phyloP scores from a whole-genome alignment of 495 filamentous ascomycete genomes.

The Trichoderma erinaceum region DNA sequence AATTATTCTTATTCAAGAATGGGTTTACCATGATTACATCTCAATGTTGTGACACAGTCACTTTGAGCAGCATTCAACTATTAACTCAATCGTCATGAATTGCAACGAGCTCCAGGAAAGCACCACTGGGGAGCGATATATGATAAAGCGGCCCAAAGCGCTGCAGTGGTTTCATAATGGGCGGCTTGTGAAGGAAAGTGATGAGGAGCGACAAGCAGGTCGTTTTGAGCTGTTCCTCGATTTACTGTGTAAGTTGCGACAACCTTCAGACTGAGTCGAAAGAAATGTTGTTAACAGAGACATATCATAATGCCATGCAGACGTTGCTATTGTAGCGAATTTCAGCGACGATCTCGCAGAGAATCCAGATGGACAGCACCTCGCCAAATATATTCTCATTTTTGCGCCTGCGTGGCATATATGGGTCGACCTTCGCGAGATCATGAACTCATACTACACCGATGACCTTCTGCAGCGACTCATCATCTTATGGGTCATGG shows the following conservation, averaged over 20 bases:
- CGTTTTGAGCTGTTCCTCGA: slow-evolving; percentile 5
- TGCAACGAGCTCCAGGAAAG: slow-evolving; percentile 2
- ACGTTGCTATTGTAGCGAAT: not conserved
- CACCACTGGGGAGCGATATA: not conserved
- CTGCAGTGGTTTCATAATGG: slow-evolving; percentile 2
- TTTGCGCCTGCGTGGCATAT: not conserved
- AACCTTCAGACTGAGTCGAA: not conserved
- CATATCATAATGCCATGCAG: not conserved
- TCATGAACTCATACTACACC: slow-evolving; percentile 2
- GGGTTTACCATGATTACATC: not conserved
- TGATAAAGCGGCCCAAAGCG: slow-evolving; percentile 3
- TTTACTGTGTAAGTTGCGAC: not conserved
- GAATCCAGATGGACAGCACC: not conserved
- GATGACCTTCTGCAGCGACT: slow-evolving; percentile 7
- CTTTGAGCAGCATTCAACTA: not conserved
- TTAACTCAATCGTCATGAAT: not conserved
- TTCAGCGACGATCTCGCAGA: slow-evolving; percentile 2
- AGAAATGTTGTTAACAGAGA: not conserved
- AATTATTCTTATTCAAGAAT: not conserved
- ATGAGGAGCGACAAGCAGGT: slow-evolving; percentile 2
- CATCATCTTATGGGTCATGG: slow-evolving; percentile 5
- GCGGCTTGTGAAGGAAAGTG: not conserved
- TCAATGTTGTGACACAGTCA: not conserved
- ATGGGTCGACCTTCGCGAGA: not conserved
- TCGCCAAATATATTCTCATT: slow-evolving; percentile 5